These are phyloP conservation scores for Pseudopyrenochaeta lycopersici DNA, from an alignment of 2,329 filamentous ascomycete genomes.

Conservation along the genomic window DNA sequence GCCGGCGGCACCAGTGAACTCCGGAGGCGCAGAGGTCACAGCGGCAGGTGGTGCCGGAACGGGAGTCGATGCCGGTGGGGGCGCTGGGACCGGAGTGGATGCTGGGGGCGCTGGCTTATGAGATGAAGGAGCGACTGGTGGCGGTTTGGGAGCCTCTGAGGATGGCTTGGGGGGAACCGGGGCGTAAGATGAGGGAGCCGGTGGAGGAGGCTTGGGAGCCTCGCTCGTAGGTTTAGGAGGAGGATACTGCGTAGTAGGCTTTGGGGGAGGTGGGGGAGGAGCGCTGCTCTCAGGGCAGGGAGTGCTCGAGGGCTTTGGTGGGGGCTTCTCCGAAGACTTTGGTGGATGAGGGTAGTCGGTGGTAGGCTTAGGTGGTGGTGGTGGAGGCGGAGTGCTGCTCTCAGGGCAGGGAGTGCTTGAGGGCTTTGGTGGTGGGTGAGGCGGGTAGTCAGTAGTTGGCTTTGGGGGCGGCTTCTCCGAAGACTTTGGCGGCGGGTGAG, in stretches of 20 bases:
- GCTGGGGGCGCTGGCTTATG: constrained; percentile 9
- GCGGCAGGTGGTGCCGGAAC: constrained; percentile 12
- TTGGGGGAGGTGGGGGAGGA: constrained; percentile 7
- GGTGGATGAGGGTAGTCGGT: neutral
- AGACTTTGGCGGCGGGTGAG: neutral
- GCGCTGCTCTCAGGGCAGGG: constrained; percentile 14
- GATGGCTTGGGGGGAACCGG: constrained; percentile 9
- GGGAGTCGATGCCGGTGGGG: constrained; percentile 11
- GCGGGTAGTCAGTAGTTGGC: no score
- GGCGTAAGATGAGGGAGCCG: constrained; percentile 2
- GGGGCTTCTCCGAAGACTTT: neutral
- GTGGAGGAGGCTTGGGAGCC: constrained; percentile 3
- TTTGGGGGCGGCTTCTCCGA: neutral
- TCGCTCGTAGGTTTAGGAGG: neutral
- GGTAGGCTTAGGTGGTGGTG: constrained; percentile 3
- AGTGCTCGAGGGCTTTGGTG: constrained; percentile 5
- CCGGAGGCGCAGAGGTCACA: constrained; percentile 14
- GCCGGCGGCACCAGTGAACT: constrained; percentile 37
- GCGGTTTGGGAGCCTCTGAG: constrained; percentile 1
- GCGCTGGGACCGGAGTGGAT: constrained; percentile 5
- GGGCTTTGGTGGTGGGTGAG: neutral
- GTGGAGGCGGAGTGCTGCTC: constrained; percentile 1
- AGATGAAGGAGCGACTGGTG: neutral
- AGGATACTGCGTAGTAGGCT: constrained; percentile 13
- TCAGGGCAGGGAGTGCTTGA: constrained; percentile 8